Percentiles rank a stretch among this genome's conserved stretches.
These are phyloP conservation scores for Caryopteris hybrid DNA, from an alignment of 305 asterid species.

Conservation along the genomic window DNA sequence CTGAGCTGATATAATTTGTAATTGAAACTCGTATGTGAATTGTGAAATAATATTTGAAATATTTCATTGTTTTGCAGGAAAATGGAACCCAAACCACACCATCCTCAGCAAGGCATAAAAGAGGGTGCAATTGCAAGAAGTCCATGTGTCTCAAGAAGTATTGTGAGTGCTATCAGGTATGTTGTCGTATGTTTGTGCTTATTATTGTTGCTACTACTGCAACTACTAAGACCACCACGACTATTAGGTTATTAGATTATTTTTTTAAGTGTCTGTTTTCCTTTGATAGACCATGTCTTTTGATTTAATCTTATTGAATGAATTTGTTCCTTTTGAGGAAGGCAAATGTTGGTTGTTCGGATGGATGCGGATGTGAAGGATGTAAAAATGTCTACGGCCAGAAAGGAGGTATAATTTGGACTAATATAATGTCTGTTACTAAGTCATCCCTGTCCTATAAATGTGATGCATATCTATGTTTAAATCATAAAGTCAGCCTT, in stretches of 20 bases:
- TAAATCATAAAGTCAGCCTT: background rate
- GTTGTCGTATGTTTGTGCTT: slow-evolving; percentile 1
- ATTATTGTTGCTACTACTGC: background rate
- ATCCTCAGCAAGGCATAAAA: slow-evolving; percentile 68
- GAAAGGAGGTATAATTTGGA: slow-evolving; percentile 53
- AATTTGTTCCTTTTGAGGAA: slow-evolving; percentile 24
- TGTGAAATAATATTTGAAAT: slow-evolving; percentile 10
- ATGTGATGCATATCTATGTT: background rate
- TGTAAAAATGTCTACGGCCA: slow-evolving; percentile 63
- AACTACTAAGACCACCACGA: background rate
- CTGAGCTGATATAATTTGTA: slow-evolving; percentile 13
- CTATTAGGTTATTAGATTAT: background rate
- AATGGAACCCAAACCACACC: slow-evolving; percentile 40
- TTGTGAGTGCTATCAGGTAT: slow-evolving; percentile 89
- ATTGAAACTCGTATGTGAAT: background rate
- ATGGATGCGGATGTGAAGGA: slow-evolving; percentile 84
- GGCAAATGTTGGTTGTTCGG: slow-evolving; percentile 82
- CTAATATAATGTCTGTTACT: background rate
- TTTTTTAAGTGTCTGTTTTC: background rate
- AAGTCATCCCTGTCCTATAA: background rate
- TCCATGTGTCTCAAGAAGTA: slow-evolving; percentile 82
- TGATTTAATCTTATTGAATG: slow-evolving; percentile 3
- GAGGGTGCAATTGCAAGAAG: slow-evolving; percentile 86
- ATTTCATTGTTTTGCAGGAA: slow-evolving; percentile 36
- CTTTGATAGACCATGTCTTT: background rate